A percentile compares a stretch with the other conserved stretches of the same genome.
These are phyloP conservation scores for Eutrema heterophyllum DNA, from an alignment of 345 rosid species.

Conservation along the genomic window DNA sequence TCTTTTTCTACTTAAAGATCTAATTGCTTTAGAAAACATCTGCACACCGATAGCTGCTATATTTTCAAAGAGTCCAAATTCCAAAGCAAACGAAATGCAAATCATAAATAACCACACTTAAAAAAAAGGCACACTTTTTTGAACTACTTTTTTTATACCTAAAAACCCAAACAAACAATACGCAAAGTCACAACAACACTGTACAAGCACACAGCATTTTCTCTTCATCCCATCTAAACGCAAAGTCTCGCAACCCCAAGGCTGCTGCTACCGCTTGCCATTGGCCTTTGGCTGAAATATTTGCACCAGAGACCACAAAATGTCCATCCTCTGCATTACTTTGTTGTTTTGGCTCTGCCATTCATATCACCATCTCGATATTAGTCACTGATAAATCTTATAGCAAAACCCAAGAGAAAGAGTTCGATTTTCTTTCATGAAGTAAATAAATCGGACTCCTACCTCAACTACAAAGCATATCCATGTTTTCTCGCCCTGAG, in stretches of 20 bases:
- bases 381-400: not conserved
- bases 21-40: too few relatives aligned
- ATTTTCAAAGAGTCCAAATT: not conserved
- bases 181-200: slow-evolving; percentile 17
- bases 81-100: not conserved
- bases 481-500: slow-evolving; percentile 78
- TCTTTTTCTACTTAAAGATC: too few relatives aligned
- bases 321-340: slow-evolving; percentile 83
- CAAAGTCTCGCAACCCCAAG: not conserved
- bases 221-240: not conserved
- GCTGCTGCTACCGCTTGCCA: slow-evolving; percentile 24
- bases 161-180: slow-evolving; percentile 1
- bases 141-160: not conserved
- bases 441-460: not conserved
- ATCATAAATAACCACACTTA: not conserved
- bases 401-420: not conserved
- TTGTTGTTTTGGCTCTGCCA: slow-evolving; percentile 71
- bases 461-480: slow-evolving; percentile 93
- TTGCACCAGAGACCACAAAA: slow-evolving; percentile 92
- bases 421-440: not conserved
- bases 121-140: slow-evolving; percentile 7
- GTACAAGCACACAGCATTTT: slow-evolving; percentile 18
- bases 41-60: not conserved
- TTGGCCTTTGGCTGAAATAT: slow-evolving; percentile 65
- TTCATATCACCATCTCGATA: slow-evolving; percentile 1